A percentile compares a stretch with the other conserved stretches of the same genome.
These are phyloP conservation scores for Saitozyma sp. DNA, from an alignment of 768 basidiomycete species.

Conservation along the genomic window DNA sequence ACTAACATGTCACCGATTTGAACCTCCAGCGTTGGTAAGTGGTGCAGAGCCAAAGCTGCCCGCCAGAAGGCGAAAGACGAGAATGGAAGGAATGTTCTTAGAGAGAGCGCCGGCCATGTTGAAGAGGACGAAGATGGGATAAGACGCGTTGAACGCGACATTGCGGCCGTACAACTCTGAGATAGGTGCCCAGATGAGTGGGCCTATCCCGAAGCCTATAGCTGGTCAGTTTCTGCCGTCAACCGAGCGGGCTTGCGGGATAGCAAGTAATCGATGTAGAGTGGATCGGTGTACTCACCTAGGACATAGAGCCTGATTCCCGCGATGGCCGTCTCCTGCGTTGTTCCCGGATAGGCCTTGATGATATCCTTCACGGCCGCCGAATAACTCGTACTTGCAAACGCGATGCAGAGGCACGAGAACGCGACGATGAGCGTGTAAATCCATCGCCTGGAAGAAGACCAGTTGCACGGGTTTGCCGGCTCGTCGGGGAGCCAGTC, in stretches of 20 bases:
- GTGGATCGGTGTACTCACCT: slow-evolving; percentile 59
- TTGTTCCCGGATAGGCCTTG: slow-evolving; percentile 57
- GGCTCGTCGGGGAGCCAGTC: slow-evolving; percentile 35
- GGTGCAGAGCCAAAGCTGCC: slow-evolving; percentile 49
- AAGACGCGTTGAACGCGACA: slow-evolving; percentile 47
- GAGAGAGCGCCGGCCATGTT: slow-evolving; percentile 45
- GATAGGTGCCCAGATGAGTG: slow-evolving; percentile 47
- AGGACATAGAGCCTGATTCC: slow-evolving; percentile 66
- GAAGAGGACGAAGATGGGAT: slow-evolving; percentile 48
- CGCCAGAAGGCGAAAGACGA: slow-evolving; percentile 52
- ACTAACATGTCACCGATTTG: slow-evolving; percentile 37
- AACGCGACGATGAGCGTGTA: slow-evolving; percentile 28
- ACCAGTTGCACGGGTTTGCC: slow-evolving; percentile 38
- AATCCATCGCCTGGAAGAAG: slow-evolving; percentile 28
- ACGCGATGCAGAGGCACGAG: slow-evolving; percentile 62
- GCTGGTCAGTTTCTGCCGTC: too few species aligned
- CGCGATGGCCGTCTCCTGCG: slow-evolving; percentile 60
- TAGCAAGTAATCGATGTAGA: too few species aligned
- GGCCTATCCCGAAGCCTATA: slow-evolving; percentile 44
- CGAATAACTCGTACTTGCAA: slow-evolving; percentile 63
- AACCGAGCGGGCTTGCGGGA: too few species aligned
- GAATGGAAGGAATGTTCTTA: slow-evolving; percentile 46
- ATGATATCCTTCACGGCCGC: slow-evolving; percentile 59
- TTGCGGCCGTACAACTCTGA: slow-evolving; percentile 51
- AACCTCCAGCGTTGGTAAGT: slow-evolving; percentile 51